A percentile compares a stretch with the other conserved stretches of the same genome.
phyloP scores from a whole-genome alignment of 331 rosid species.

The Phaseolus coccineus region DNA sequence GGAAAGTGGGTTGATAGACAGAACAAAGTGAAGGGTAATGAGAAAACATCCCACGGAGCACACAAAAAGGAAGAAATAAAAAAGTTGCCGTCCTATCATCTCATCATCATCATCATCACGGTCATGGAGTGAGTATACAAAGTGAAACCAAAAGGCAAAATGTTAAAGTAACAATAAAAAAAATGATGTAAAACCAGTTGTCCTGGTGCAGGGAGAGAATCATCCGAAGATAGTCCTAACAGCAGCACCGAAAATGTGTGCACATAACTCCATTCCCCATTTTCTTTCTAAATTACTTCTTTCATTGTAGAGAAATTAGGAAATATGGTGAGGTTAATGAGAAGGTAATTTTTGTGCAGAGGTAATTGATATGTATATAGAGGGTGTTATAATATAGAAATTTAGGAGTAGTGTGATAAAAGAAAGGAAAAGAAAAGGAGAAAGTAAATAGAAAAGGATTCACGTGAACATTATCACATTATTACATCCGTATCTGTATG shows the following conservation, averaged over 20 bases:
- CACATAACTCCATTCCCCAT: neutral
- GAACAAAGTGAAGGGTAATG: conserved; percentile 12
- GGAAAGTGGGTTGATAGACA: conserved; percentile 16
- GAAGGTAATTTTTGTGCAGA: too few relatives aligned
- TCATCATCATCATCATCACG: conserved; percentile 34
- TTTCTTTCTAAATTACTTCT: too few relatives aligned
- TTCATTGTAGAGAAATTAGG: too few relatives aligned
- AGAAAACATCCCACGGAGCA: neutral
- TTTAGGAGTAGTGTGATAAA: too few relatives aligned
- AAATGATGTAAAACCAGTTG: neutral
- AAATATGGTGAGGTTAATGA: too few relatives aligned
- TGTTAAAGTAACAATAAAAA: neutral
- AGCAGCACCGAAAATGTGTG: neutral
- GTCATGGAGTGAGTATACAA: neutral
- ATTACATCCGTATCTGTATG: conserved; percentile 46
- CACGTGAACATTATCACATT: conserved; percentile 49
- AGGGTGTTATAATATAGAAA: too few relatives aligned
- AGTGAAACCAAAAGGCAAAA: conserved; percentile 20
- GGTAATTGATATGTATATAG: too few relatives aligned
- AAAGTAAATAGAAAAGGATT: conserved; percentile 3
- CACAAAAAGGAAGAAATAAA: conserved; percentile 30
- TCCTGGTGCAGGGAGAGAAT: conserved; percentile 46
- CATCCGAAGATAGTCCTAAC: conserved; percentile 33
- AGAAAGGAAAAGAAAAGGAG: too few relatives aligned
- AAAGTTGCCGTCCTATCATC: conserved; percentile 44